Evolutionary conservation across 2,329 filamentous ascomycete species (phyloP).

Genomic region (Chaetomiaceae sp.): DNA sequence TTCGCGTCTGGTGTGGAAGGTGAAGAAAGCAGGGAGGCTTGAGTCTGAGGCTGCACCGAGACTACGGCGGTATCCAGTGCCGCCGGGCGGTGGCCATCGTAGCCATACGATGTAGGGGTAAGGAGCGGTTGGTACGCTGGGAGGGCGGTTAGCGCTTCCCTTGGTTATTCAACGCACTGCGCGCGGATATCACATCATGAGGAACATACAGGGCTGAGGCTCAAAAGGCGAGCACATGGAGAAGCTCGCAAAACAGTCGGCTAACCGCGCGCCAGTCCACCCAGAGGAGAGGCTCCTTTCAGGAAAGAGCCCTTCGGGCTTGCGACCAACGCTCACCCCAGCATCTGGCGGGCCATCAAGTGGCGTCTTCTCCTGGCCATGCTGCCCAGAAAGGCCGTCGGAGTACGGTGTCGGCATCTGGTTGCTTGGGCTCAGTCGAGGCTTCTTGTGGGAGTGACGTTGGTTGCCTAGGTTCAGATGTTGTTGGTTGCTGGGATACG

Average conservation of each 20-base stretch:
- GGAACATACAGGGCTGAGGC: constrained; percentile 32
- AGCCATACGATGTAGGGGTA: constrained; percentile 32
- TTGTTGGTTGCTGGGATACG: constrained; percentile 1
- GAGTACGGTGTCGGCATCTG: constrained; percentile 31
- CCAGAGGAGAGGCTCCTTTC: constrained; percentile 20
- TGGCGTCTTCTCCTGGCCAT: constrained; percentile 33
- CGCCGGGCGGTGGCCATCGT: constrained; percentile 7
- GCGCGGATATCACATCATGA: neutral
- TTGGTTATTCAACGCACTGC: neutral
- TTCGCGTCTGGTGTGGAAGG: constrained; percentile 28
- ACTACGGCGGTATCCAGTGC: constrained; percentile 26
- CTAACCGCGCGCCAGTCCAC: constrained; percentile 31
- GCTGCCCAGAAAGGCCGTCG: constrained; percentile 25
- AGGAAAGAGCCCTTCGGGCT: constrained; percentile 18
- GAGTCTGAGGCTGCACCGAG: constrained; percentile 21
- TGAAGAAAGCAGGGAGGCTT: constrained; percentile 22
- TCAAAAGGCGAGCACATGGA: constrained; percentile 36
- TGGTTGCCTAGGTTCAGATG: neutral
- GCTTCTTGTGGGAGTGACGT: constrained; percentile 27
- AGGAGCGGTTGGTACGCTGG: constrained; percentile 24
- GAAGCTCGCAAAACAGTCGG: constrained; percentile 34
- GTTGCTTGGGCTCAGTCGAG: constrained; percentile 28
- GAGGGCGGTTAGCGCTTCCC: constrained; percentile 8
- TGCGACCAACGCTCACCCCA: constrained; percentile 12
- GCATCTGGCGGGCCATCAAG: constrained; percentile 24